Conservation (phyloP, 108 stramenopile genomes). For the Cyclotella sp. region DNA sequence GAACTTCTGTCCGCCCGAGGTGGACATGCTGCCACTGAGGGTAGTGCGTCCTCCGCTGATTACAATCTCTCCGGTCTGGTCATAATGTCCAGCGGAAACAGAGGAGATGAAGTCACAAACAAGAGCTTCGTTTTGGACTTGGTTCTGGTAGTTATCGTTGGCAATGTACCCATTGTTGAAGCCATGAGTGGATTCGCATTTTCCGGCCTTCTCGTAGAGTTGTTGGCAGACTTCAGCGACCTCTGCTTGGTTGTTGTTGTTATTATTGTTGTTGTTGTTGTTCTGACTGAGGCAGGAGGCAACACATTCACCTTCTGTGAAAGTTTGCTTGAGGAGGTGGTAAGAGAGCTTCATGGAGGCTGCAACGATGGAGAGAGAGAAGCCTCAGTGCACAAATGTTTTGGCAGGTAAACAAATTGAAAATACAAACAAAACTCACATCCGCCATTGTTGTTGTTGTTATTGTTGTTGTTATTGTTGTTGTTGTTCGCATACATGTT, state of each 20-base stretch:
- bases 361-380: neutral
- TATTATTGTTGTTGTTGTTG: constrained; percentile 39
- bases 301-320: constrained; percentile 65
- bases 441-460: constrained; percentile 31
- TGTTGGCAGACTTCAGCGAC: constrained; percentile 72
- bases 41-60: constrained; percentile 58
- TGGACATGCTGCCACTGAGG: constrained; percentile 44
- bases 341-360: constrained; percentile 49
- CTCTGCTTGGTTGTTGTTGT: constrained; percentile 48
- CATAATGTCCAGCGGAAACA: constrained; percentile 35
- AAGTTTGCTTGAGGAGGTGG: constrained; percentile 78
- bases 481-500: constrained; percentile 16
- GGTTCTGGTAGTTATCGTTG: constrained; percentile 69
- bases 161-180: constrained; percentile 64
- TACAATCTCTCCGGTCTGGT: constrained; percentile 49
- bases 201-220: constrained; percentile 79
- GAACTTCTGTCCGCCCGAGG: constrained; percentile 87
- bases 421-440: constrained; percentile 65
- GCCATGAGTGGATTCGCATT: constrained; percentile 84
- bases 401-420: neutral
- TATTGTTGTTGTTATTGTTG: constrained; percentile 36
- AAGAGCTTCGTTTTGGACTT: constrained; percentile 66
- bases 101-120: constrained; percentile 70
- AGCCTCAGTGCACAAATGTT: neutral
- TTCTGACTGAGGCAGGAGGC: constrained; percentile 62